These are phyloP conservation scores for Cichorium intybus DNA, from an alignment of 140 eudicot species.

Conservation along the genomic window DNA sequence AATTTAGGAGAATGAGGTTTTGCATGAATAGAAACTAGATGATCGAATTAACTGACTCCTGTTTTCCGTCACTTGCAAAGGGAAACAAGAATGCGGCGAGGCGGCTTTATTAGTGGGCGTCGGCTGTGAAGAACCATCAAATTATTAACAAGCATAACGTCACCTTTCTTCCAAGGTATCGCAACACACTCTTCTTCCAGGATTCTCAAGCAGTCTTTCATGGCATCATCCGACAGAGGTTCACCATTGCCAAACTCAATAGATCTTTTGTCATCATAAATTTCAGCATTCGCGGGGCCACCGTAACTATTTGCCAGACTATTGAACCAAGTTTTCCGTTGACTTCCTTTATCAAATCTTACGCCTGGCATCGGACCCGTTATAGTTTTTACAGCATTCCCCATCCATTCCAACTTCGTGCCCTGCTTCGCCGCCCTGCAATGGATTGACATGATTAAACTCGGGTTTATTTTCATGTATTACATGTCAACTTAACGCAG, in stretches of 20 bases:
- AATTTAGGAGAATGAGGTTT: no score
- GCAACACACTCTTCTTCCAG: no score
- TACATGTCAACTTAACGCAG: not conserved
- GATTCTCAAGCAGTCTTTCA: no score
- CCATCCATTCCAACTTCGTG: constrained; percentile 58
- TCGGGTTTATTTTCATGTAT: not conserved
- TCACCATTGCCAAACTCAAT: no score
- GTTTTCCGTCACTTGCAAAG: constrained; percentile 28
- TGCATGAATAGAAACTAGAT: no score
- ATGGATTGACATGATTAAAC: not conserved
- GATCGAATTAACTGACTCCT: no score
- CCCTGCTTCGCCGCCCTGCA: constrained; percentile 64
- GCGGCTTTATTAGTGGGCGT: constrained; percentile 46
- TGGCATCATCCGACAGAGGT: no score
- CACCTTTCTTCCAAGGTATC: no score
- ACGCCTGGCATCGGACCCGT: not conserved
- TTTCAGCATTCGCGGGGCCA: constrained; percentile 35
- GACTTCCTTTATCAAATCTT: no score
- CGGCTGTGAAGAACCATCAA: constrained; percentile 75
- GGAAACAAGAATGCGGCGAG: constrained; percentile 66
- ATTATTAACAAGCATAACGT: no score
- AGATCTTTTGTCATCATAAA: constrained; percentile 19
- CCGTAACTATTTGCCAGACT: no score
- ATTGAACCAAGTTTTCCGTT: no score
- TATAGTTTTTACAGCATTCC: constrained; percentile 42